A percentile compares a stretch with the other conserved stretches of the same genome.
phyloP scores from a whole-genome alignment of 1,284 basidiomycete genomes.

The Tremellales sp. region DNA sequence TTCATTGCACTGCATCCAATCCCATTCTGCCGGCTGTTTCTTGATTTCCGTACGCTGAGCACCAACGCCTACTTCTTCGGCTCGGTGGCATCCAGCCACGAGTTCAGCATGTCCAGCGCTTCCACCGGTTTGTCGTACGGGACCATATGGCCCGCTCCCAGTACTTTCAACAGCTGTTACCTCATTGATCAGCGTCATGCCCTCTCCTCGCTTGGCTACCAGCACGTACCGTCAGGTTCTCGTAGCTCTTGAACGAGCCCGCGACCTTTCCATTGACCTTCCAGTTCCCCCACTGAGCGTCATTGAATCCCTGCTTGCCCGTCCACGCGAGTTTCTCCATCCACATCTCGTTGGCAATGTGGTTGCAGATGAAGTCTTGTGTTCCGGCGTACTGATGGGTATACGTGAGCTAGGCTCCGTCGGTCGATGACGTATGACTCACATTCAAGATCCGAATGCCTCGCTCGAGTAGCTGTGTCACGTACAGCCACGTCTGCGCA shows the following conservation, averaged over 20 bases:
- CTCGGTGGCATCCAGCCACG: constrained; percentile 37
- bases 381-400: constrained; percentile 48
- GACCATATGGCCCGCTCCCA: constrained; percentile 48
- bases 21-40: too few relatives aligned
- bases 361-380: constrained; percentile 74
- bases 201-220: constrained; percentile 50
- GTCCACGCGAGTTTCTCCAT: constrained; percentile 61
- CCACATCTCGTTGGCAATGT: constrained; percentile 64
- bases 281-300: constrained; percentile 51
- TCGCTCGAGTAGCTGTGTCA: constrained; percentile 68
- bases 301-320: constrained; percentile 56
- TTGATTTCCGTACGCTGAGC: too few relatives aligned
- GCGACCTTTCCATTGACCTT: constrained; percentile 49
- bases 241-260: constrained; percentile 58
- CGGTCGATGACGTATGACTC: constrained; percentile 8
- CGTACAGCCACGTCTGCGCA: constrained; percentile 54
- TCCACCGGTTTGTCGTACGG: constrained; percentile 49
- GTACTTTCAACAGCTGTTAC: constrained; percentile 32
- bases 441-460: constrained; percentile 64
- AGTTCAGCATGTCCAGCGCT: constrained; percentile 44
- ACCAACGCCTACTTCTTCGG: too few relatives aligned
- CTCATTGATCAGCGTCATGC: constrained; percentile 4
- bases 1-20: too few relatives aligned
- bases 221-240: constrained; percentile 62
- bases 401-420: background rate